Percentiles rank a stretch among this genome's conserved stretches.
phyloP scores from a whole-genome alignment of 1,284 basidiomycete species.

The Neonothopanus nambi region DNA sequence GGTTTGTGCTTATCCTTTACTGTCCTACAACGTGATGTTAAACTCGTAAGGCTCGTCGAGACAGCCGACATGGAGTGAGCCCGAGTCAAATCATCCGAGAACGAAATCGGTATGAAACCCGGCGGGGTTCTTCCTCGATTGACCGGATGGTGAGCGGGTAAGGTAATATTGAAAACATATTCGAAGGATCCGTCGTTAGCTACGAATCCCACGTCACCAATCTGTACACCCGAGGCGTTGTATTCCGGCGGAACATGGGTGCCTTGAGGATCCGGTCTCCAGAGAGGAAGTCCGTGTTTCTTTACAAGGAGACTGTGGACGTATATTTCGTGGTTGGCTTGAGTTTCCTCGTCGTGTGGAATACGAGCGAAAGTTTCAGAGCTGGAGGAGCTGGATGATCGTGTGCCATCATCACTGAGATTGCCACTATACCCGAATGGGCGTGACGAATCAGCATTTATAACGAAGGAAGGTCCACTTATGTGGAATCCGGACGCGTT shows the following conservation, averaged over 20 bases:
- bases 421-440: too few species aligned
- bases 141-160: background rate
- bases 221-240: background rate
- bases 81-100: background rate
- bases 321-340: background rate
- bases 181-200: slow-evolving; percentile 2
- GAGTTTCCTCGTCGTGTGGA: too few species aligned
- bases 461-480: too few species aligned
- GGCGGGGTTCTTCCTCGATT: slow-evolving; percentile 2
- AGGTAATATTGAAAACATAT: slow-evolving; percentile 9
- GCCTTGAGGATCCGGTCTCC: background rate
- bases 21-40: too few species aligned
- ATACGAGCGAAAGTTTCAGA: too few species aligned
- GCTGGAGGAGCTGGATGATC: too few species aligned
- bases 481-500: too few species aligned
- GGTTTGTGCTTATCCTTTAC: too few species aligned
- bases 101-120: slow-evolving; percentile 1
- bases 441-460: too few species aligned
- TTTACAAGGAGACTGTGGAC: background rate
- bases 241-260: background rate
- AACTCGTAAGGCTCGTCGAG: too few species aligned
- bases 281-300: slow-evolving; percentile 4
- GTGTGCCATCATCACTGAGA: too few species aligned
- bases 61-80: too few species aligned
- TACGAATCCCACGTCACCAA: background rate